phyloP scores from a whole-genome alignment of 2,329 filamentous ascomycete genomes.

The Xylariaceae sp. region DNA sequence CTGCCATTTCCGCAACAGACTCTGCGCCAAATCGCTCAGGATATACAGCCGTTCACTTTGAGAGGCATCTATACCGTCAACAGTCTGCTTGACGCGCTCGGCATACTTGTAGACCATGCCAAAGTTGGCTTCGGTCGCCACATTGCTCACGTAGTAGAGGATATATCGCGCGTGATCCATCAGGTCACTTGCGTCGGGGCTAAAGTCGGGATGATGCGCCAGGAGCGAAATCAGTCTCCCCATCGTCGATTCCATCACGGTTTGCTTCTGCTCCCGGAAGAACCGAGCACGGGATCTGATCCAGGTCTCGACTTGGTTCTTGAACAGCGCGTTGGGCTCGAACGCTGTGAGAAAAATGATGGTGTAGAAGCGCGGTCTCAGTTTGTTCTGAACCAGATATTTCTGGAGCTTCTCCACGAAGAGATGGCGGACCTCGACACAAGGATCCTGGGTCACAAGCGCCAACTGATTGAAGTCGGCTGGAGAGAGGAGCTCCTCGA shows the following conservation, averaged over 20 bases:
- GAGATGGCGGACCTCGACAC: constrained; percentile 65
- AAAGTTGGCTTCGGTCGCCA: constrained; percentile 82
- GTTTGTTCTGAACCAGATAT: constrained; percentile 68
- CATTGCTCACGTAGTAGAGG: constrained; percentile 76
- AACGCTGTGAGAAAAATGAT: constrained; percentile 88
- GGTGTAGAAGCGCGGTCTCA: constrained; percentile 76
- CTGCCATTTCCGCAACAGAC: constrained; percentile 77
- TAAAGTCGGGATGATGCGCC: constrained; percentile 91
- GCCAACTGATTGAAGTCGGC: constrained; percentile 76
- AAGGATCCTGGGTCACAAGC: constrained; percentile 72
- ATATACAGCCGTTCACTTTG: constrained; percentile 75
- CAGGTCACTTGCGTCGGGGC: constrained; percentile 58
- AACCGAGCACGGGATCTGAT: constrained; percentile 71
- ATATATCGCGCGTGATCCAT: constrained; percentile 84
- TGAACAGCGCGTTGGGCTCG: constrained; percentile 71
- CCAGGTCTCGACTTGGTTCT: constrained; percentile 77
- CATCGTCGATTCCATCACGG: constrained; percentile 73
- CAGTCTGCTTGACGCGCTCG: constrained; percentile 85
- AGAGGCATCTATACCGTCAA: constrained; percentile 66
- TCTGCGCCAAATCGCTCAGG: constrained; percentile 79
- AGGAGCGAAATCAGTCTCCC: constrained; percentile 79
- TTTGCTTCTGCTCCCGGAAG: constrained; percentile 54
- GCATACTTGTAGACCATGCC: constrained; percentile 87
- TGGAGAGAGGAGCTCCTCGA: constrained; percentile 70
- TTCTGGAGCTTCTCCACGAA: constrained; percentile 88